Evolutionary conservation across 805 yeast genomes (phyloP).

Genomic region (Suhomyces prunicola): DNA sequence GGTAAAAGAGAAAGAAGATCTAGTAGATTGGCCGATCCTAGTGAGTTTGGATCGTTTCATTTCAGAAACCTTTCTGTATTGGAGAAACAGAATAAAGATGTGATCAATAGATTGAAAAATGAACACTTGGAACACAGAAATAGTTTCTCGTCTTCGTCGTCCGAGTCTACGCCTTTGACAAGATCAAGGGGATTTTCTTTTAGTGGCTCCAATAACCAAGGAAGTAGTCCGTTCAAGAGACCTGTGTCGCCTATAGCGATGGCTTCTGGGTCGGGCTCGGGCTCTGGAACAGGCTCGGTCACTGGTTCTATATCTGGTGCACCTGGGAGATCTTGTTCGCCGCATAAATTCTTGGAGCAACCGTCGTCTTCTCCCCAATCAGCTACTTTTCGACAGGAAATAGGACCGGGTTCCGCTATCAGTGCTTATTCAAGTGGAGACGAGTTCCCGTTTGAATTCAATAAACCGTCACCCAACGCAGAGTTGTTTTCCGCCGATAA

Average conservation of each 20-base stretch:
- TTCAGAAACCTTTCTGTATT: slow-evolving; percentile 85
- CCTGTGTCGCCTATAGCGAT: slow-evolving; percentile 43
- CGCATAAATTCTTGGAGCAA: slow-evolving; percentile 19
- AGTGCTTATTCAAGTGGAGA: slow-evolving; percentile 33
- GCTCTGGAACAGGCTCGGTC: not conserved
- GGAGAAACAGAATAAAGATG: slow-evolving; percentile 92
- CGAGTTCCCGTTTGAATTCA: slow-evolving; percentile 16
- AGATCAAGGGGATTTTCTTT: slow-evolving; percentile 32
- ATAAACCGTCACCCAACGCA: slow-evolving; percentile 11
- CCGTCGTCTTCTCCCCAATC: slow-evolving; percentile 15
- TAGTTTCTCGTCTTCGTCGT: slow-evolving; percentile 48
- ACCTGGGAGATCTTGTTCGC: slow-evolving; percentile 22
- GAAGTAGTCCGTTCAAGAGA: slow-evolving; percentile 38
- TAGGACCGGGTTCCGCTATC: slow-evolving; percentile 27
- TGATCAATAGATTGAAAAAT: slow-evolving; percentile 76
- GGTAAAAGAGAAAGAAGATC: slow-evolving; percentile 65
- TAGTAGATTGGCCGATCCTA: slow-evolving; percentile 65
- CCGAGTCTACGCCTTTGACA: slow-evolving; percentile 38
- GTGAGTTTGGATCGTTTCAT: slow-evolving; percentile 89
- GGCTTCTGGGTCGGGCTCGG: slow-evolving; percentile 3
- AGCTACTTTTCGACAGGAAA: slow-evolving; percentile 23
- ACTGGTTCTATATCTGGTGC: slow-evolving; percentile 2
- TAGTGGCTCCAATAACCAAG: slow-evolving; percentile 14
- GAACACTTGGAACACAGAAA: slow-evolving; percentile 70
- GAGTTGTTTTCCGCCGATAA: slow-evolving; percentile 7